phyloP scores from a whole-genome alignment of 1,139 yeast species.

The Yamadazyma jaroonii region DNA sequence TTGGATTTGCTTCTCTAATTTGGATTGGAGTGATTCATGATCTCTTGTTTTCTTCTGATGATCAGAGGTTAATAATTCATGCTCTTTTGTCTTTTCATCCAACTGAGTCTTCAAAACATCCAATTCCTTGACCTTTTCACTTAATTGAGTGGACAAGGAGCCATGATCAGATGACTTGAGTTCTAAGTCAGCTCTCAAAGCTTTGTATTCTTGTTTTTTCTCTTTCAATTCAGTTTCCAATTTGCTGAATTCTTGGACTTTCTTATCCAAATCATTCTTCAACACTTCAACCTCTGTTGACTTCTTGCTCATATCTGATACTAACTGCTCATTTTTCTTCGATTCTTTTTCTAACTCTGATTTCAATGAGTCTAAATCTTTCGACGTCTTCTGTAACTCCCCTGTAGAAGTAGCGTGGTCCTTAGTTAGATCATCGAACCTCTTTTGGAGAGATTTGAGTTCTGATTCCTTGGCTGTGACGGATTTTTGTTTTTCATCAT shows the following conservation, averaged over 20 bases:
- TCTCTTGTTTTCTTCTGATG: neutral
- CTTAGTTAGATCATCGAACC: neutral
- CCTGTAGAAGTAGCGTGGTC: conserved; percentile 1
- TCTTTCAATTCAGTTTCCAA: neutral
- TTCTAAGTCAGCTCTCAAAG: neutral
- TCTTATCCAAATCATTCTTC: neutral
- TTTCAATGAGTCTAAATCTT: neutral
- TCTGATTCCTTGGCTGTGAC: neutral
- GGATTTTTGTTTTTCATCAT: neutral
- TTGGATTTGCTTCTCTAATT: neutral
- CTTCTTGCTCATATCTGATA: neutral
- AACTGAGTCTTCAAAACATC: neutral
- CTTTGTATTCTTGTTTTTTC: neutral
- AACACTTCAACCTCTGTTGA: neutral
- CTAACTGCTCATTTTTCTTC: neutral
- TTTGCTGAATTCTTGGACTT: neutral
- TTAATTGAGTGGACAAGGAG: neutral
- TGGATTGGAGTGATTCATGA: neutral
- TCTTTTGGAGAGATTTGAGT: neutral
- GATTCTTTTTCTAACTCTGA: neutral
- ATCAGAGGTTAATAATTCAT: neutral
- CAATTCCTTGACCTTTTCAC: neutral
- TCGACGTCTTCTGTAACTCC: neutral
- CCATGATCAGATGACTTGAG: neutral
- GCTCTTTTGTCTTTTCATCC: neutral